These are phyloP conservation scores for Leccinum incarnatum DNA, from an alignment of 768 basidiomycete species.

Conservation along the genomic window DNA sequence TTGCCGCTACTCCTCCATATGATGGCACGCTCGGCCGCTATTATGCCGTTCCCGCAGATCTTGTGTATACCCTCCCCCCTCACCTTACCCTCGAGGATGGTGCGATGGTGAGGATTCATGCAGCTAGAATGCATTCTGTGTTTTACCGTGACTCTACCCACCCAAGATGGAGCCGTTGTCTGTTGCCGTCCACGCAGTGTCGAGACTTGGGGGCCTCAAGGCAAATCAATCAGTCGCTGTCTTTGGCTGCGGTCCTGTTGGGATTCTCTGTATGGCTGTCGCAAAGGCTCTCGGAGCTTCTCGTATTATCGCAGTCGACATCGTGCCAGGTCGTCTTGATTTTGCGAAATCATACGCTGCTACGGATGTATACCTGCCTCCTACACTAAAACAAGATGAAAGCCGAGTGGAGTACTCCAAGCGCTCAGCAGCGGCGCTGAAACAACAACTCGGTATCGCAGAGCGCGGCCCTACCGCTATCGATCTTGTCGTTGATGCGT, in stretches of 20 bases:
- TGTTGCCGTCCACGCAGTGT: conserved; percentile 87
- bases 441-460: conserved; percentile 58
- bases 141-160: not conserved
- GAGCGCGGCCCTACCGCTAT: conserved; percentile 70
- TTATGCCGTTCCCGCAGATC: conserved; percentile 83
- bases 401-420: conserved; percentile 65
- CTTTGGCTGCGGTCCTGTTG: conserved; percentile 88
- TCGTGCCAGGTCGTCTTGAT: conserved; percentile 69
- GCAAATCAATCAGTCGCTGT: conserved; percentile 76
- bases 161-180: conserved; percentile 89
- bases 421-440: conserved; percentile 68
- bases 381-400: conserved; percentile 60
- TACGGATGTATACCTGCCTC: conserved; percentile 70
- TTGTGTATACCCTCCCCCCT: conserved; percentile 82
- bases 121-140: not conserved
- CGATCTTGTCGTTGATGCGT: conserved; percentile 89
- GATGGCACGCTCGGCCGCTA: conserved; percentile 88
- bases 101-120: conserved; percentile 65
- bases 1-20: conserved; percentile 92
- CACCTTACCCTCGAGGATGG: conserved; percentile 89
- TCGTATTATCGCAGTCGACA: conserved; percentile 83
- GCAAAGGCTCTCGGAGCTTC: conserved; percentile 89
- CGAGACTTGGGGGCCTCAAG: conserved; percentile 68
- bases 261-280: conserved; percentile 92
- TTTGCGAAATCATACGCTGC: conserved; percentile 88